These are phyloP conservation scores for Gnaphalium uliginosum DNA, from an alignment of 129 eudicot genomes.

Conservation along the genomic window DNA sequence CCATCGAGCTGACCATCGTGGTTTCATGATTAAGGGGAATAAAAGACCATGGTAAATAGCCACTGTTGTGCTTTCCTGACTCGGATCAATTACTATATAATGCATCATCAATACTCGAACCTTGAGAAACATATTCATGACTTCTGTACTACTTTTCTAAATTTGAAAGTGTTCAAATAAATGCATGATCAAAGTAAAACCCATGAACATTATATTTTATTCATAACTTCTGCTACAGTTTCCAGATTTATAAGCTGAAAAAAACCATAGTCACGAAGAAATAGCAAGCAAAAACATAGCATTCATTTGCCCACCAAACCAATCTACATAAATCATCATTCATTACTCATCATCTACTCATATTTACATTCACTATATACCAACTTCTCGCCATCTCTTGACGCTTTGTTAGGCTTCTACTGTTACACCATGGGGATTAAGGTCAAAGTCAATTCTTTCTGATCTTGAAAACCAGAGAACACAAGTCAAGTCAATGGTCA, in stretches of 20 bases:
- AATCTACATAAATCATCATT: constrained; percentile 25
- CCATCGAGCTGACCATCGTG: no score
- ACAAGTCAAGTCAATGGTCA: constrained; percentile 35
- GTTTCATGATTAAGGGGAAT: no score
- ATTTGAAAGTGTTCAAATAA: not conserved
- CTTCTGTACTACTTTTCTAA: not conserved
- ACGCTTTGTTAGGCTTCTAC: constrained; percentile 25
- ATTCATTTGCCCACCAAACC: constrained; percentile 12
- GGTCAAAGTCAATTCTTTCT: constrained; percentile 2
- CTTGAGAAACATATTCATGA: not conserved
- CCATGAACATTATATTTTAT: constrained; percentile 28
- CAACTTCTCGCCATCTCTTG: constrained; percentile 12
- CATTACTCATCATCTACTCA: constrained; percentile 22
- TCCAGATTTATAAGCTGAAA: constrained; percentile 8
- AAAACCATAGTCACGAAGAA: not conserved
- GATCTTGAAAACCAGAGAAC: not conserved
- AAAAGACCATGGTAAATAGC: no score
- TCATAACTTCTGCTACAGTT: constrained; percentile 15
- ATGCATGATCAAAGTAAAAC: constrained; percentile 10
- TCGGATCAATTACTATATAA: no score
- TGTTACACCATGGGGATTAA: constrained; percentile 6
- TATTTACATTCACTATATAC: constrained; percentile 45
- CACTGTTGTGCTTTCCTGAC: no score
- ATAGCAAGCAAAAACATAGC: constrained; percentile 8
- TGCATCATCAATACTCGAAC: not conserved